A percentile compares a stretch with the other conserved stretches of the same genome.
These are phyloP conservation scores for Trichoderma sp. DNA, from an alignment of 2,329 filamentous ascomycete genomes.

Conservation along the genomic window DNA sequence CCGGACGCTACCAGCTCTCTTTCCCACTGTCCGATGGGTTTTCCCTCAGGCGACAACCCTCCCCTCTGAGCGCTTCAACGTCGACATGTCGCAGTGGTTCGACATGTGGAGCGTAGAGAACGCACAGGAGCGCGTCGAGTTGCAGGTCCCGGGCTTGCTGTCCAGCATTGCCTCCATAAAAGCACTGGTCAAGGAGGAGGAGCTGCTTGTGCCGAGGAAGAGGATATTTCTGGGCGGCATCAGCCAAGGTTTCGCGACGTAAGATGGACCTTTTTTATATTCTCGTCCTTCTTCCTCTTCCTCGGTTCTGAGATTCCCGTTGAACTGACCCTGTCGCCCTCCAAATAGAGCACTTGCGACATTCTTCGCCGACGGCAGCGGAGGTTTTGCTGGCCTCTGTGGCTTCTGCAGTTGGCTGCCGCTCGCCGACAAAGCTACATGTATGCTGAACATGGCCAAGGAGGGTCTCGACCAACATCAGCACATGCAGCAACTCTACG, in stretches of 20 bases:
- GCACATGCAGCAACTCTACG: slow-evolving; percentile 13
- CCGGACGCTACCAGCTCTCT: slow-evolving; percentile 4
- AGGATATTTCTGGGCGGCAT: slow-evolving; percentile 11
- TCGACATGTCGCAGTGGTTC: slow-evolving; percentile 22
- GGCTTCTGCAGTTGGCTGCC: slow-evolving; percentile 9
- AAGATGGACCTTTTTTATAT: not conserved
- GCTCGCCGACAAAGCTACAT: not conserved
- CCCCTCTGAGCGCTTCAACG: not conserved
- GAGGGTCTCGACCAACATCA: not conserved
- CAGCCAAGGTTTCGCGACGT: slow-evolving; percentile 21
- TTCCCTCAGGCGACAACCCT: not conserved
- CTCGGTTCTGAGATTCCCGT: too few relatives aligned
- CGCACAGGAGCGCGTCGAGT: not conserved
- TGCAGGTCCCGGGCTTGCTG: slow-evolving; percentile 1
- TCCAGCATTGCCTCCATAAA: not conserved
- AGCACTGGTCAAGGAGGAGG: not conserved
- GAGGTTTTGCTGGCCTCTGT: slow-evolving; percentile 19
- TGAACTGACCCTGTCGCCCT: not conserved
- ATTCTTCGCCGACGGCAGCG: slow-evolving; percentile 7
- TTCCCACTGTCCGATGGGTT: slow-evolving; percentile 10
- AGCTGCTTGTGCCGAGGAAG: slow-evolving; percentile 3
- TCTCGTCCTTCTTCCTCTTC: too few relatives aligned
- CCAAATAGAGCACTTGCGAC: not conserved
- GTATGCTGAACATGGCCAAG: not conserved
- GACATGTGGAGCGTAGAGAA: slow-evolving; percentile 17